Base-by-base conservation (phyloP, 495 filamentous ascomycete species). In the Copromyces sp. region DNA sequence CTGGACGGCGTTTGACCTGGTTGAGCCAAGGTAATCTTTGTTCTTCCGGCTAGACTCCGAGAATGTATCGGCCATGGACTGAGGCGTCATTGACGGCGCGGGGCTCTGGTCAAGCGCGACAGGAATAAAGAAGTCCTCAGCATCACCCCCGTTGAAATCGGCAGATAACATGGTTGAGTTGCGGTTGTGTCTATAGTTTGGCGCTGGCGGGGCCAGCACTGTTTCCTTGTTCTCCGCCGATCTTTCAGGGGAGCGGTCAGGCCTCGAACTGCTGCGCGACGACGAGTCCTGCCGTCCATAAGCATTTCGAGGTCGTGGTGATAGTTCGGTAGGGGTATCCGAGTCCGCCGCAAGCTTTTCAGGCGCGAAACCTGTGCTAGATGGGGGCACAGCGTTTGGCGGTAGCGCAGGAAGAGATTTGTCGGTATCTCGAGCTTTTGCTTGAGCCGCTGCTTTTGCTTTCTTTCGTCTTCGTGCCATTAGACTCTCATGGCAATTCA, bases 401-500 rank as follows among this genome's bases (percentile, higher is more conserved):
- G 95, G 95, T 44, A 98, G 84, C 68, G 95, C 95, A 8, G 95
- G 95, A 12, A 99, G 86, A 11, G 94, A 97, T 77, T 99, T 99
- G 81, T 99, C 95, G 39, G 93, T 86, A 39, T 87, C 87, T 71
- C 86, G 83, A 72, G 87, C 84, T 77, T 90, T 91, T 71, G 87
- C 83, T 75, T 89, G 82, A 39, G 86, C 83, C 3, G 88, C 83
- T 70, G 86, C 88, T 81, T 92, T 91, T 78, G 90, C 88, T 78
- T 94, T 95, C 82, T 99, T 99, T 71, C 94, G 88, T 75, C 96
- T 87, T 72, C 96, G 86, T 68, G 95, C 94, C 96, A 99, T 99
- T 39, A 99, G 82, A n/a, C 93, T 94, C 79, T 99, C 96, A 79
- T 99, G 96, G 79, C 96, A 99, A 78, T 91, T 94, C 96, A 99